phyloP scores from a whole-genome alignment of 176 grass and related monocot genomes.

The Eragrostis curvula region DNA sequence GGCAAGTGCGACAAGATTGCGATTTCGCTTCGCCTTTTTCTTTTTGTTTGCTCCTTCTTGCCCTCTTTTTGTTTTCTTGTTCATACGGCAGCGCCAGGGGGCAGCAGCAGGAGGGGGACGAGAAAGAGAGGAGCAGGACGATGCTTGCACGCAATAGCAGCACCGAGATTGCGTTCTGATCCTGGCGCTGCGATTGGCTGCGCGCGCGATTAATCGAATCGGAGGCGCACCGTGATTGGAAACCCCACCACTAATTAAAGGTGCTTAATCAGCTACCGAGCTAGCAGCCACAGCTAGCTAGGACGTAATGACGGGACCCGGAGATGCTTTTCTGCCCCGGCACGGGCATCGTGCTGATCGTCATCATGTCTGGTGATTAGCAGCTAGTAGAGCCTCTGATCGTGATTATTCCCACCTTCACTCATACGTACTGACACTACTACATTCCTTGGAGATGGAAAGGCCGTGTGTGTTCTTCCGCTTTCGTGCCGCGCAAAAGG shows the following conservation, averaged over 20 bases:
- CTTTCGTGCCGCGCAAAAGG: background rate
- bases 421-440: background rate
- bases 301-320: constrained; percentile 14
- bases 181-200: background rate
- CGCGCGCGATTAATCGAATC: constrained; percentile 19
- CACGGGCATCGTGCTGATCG: constrained; percentile 38
- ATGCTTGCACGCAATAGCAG: constrained; percentile 56
- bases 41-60: background rate
- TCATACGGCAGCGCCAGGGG: background rate
- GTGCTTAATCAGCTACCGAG: constrained; percentile 10
- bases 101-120: too few relatives aligned
- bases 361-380: constrained; percentile 45
- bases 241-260: constrained; percentile 47
- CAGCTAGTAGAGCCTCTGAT: background rate
- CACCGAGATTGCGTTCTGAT: background rate
- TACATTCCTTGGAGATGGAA: background rate
- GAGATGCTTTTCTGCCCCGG: constrained; percentile 28
- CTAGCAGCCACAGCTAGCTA: background rate
- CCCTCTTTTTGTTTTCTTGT: constrained; percentile 19
- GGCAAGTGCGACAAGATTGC: constrained; percentile 28
- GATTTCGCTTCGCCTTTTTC: background rate
- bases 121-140: background rate
- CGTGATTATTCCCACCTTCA: background rate
- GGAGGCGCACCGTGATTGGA: background rate
- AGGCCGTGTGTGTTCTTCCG: background rate